A percentile compares a stretch with the other conserved stretches of the same genome.
Evolutionary conservation across 306 rosid species (phyloP).

Genomic region (Styphnolobium japonicum): DNA sequence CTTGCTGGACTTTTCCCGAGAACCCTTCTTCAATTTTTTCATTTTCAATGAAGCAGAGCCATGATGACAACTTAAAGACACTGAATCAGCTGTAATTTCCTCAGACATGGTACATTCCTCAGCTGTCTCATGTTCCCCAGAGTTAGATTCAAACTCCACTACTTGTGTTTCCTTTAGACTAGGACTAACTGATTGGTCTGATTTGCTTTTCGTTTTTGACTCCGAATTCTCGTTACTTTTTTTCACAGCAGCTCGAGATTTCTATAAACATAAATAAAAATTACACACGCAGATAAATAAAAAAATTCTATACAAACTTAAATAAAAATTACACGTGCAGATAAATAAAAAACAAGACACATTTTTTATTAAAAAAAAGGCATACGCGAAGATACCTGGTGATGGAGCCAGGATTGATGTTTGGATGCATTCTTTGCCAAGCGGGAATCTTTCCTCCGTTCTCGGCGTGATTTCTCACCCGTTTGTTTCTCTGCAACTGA

Average conservation of each 20-base stretch:
- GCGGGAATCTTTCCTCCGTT: conserved; percentile 69
- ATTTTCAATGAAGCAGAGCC: conserved; percentile 26
- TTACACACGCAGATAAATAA: not conserved
- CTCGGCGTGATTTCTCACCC: conserved; percentile 54
- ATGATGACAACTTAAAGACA: not conserved
- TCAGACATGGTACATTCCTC: conserved; percentile 14
- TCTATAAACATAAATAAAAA: conserved; percentile 29
- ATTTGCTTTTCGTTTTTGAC: conserved; percentile 16
- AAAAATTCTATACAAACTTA: not conserved
- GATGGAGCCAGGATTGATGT: conserved; percentile 54
- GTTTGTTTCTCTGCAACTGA: conserved; percentile 23
- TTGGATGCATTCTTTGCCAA: conserved; percentile 49
- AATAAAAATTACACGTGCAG: not conserved
- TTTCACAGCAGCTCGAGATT: conserved; percentile 28
- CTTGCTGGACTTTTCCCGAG: conserved; percentile 33
- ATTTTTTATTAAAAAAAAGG: not conserved
- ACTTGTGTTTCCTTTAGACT: conserved; percentile 21
- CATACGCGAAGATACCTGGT: conserved; percentile 37
- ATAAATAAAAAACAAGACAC: not conserved
- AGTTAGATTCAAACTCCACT: not conserved
- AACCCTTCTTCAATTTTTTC: conserved; percentile 32
- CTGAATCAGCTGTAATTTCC: conserved; percentile 8
- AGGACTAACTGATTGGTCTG: conserved; percentile 6
- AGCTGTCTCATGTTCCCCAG: conserved; percentile 19
- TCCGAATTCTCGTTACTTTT: conserved; percentile 20